Evolutionary conservation across 2,329 filamentous ascomycete genomes (phyloP).

Genomic region (Parastagonospora nodorum): DNA sequence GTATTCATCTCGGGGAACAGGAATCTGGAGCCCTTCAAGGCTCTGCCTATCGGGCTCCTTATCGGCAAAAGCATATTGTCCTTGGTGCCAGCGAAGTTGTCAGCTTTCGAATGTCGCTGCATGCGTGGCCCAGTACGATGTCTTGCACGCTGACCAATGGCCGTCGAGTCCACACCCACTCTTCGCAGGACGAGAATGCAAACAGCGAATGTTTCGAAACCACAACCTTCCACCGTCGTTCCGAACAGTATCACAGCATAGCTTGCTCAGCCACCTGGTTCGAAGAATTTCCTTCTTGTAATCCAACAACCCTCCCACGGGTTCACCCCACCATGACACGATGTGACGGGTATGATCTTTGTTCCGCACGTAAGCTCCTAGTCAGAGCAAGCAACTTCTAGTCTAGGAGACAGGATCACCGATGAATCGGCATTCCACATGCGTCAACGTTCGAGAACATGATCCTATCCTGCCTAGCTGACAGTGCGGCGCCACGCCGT

Average conservation of each 20-base stretch:
- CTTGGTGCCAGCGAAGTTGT: neutral
- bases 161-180: neutral
- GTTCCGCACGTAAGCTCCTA: neutral
- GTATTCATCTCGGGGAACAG: too few relatives aligned
- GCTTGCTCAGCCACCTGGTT: neutral
- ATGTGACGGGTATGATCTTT: neutral
- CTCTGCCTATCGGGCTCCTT: neutral
- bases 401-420: neutral
- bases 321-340: neutral
- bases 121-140: constrained; percentile 1
- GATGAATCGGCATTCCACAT: neutral
- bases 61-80: neutral
- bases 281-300: neutral
- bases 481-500: neutral
- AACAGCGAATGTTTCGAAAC: neutral
- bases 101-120: neutral
- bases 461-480: neutral
- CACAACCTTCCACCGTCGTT: neutral
- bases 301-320: neutral
- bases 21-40: too few relatives aligned
- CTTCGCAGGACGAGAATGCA: neutral
- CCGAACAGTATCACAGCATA: neutral
- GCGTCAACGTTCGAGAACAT: neutral
- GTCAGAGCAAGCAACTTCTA: neutral
- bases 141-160: neutral